phyloP scores from a whole-genome alignment of 208 protist genomes.

The Naegleria gruberi region DNA sequence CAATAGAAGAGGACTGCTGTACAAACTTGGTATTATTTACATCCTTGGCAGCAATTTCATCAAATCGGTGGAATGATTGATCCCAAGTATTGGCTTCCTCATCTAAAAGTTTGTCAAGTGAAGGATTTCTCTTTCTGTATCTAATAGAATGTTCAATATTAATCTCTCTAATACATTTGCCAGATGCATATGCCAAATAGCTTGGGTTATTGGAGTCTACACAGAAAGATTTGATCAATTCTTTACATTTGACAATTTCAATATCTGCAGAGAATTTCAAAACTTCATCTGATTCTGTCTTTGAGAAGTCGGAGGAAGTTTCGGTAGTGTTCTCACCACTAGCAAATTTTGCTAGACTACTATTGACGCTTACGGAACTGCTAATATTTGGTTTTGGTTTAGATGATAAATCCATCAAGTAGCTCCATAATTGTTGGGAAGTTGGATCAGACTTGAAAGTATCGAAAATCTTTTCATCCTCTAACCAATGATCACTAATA shows the following conservation, averaged over 20 bases:
- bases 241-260: constrained; percentile 8
- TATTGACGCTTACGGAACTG: background rate
- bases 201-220: constrained; percentile 3
- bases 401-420: background rate
- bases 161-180: constrained; percentile 7
- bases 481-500: background rate
- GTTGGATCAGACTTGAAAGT: background rate
- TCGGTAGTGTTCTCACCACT: background rate
- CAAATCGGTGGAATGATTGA: constrained; percentile 20
- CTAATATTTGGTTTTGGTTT: background rate
- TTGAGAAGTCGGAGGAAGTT: too few species aligned
- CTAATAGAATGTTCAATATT: constrained; percentile 24
- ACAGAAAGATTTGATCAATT: background rate
- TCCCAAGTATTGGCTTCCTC: constrained; percentile 7
- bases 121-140: constrained; percentile 19
- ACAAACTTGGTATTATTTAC: background rate
- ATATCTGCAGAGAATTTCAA: background rate
- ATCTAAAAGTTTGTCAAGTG: constrained; percentile 14
- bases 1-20: background rate
- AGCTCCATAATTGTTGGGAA: background rate
- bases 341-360: too few species aligned
- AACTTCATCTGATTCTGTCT: background rate
- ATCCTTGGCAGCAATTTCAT: background rate
- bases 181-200: constrained; percentile 10
- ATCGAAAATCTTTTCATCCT: background rate